These are phyloP conservation scores for Echeveria elegans DNA, from an alignment of 164 flowering plant species.

Conservation along the genomic window DNA sequence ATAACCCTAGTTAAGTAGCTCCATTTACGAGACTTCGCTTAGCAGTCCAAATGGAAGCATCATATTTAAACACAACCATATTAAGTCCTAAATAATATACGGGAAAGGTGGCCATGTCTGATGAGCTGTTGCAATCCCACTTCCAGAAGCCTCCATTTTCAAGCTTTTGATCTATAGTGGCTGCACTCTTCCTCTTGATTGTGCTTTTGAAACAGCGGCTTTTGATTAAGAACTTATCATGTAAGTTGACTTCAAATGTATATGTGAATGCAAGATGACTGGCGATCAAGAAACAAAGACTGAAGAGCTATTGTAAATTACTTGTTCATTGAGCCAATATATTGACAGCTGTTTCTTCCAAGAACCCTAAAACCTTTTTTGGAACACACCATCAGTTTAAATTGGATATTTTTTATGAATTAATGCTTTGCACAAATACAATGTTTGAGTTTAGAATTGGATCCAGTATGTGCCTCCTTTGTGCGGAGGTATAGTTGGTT, in stretches of 20 bases:
- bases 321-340: not conserved
- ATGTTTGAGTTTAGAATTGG: no score
- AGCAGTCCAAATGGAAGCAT: not conserved
- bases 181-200: not conserved
- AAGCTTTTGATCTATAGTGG: conserved; percentile 5
- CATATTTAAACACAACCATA: not conserved
- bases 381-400: not conserved
- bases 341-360: not conserved
- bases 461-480: no score
- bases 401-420: no score
- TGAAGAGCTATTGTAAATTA: not conserved
- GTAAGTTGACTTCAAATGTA: not conserved
- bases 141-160: not conserved
- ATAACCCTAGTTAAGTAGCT: not conserved
- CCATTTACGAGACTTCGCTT: not conserved
- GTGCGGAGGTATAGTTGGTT: no score
- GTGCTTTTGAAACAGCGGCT: not conserved
- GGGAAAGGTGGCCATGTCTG: not conserved
- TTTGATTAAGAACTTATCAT: not conserved
- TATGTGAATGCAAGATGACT: not conserved
- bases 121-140: conserved; percentile 1
- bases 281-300: not conserved
- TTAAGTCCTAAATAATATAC: not conserved
- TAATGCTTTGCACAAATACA: no score
- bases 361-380: not conserved